phyloP scores from a whole-genome alignment of 1,284 basidiomycete genomes.

The Cryptococcus maquisensis region DNA sequence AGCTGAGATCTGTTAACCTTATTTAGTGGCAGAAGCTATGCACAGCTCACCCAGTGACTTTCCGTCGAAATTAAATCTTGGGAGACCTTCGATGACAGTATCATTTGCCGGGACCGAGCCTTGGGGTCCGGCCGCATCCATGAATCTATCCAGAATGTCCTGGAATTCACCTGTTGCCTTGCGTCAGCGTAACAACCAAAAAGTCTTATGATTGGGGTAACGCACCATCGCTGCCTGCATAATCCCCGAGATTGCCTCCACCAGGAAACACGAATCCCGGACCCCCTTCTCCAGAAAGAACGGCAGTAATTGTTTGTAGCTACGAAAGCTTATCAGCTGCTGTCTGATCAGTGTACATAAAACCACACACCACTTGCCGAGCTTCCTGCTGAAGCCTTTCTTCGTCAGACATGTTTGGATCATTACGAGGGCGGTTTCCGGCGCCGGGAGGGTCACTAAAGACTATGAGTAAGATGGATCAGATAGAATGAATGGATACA shows the following conservation, averaged over 20 bases:
- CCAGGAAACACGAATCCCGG: constrained; percentile 3
- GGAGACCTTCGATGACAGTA: constrained; percentile 41
- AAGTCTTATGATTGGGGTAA: background rate
- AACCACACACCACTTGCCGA: constrained; percentile 22
- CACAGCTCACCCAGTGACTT: constrained; percentile 28
- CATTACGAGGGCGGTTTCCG: background rate
- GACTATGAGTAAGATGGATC: no score
- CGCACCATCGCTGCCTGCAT: constrained; percentile 43
- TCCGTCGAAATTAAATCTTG: constrained; percentile 39
- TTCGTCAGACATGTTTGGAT: background rate
- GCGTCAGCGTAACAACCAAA: background rate
- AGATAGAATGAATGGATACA: background rate
- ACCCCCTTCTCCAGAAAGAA: constrained; percentile 26
- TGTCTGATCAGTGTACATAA: background rate
- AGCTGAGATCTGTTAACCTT: background rate
- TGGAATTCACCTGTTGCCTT: constrained; percentile 6
- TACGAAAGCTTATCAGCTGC: constrained; percentile 7
- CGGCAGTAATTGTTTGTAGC: constrained; percentile 31
- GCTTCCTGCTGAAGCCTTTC: constrained; percentile 7
- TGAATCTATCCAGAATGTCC: constrained; percentile 43
- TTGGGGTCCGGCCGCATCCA: constrained; percentile 46
- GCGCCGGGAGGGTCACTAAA: background rate
- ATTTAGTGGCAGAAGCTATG: no score
- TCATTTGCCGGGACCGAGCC: constrained; percentile 44
- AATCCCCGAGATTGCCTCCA: constrained; percentile 38